Conservation (phyloP, 805 yeast genomes). For the Zygotorulaspora danielsina region DNA sequence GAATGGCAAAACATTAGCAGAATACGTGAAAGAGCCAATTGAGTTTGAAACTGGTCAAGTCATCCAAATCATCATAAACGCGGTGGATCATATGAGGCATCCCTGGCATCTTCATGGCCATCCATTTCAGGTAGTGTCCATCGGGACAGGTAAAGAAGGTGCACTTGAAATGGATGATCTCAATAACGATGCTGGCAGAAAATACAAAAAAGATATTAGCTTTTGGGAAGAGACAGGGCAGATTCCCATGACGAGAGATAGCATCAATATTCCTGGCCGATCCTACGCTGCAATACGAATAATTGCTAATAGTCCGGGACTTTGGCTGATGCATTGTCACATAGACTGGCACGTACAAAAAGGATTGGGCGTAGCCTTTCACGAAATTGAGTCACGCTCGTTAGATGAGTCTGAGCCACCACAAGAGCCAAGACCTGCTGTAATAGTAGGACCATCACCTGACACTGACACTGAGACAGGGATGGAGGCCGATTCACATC, state of each 20-base stretch:
- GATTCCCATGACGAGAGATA: conserved; percentile 57
- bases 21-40: conserved; percentile 46
- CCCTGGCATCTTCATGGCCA: conserved; percentile 66
- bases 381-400: conserved; percentile 2
- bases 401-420: neutral
- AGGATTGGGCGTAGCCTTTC: conserved; percentile 51
- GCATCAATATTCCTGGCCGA: conserved; percentile 54
- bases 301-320: conserved; percentile 64
- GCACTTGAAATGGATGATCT: conserved; percentile 33
- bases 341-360: conserved; percentile 68
- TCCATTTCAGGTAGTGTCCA: conserved; percentile 49
- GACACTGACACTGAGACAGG: too few relatives aligned
- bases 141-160: conserved; percentile 43
- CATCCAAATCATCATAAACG: conserved; percentile 63
- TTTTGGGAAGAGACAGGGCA: conserved; percentile 33
- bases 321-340: conserved; percentile 80
- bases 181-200: conserved; percentile 43
- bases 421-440: conserved; percentile 3
- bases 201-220: conserved; percentile 20
- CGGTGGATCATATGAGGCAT: conserved; percentile 62
- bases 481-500: neutral
- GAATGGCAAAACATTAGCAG: conserved; percentile 52
- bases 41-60: conserved; percentile 46
- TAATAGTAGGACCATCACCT: too few relatives aligned
- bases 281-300: conserved; percentile 57